Conservation (phyloP, 2,329 filamentous ascomycete genomes). For the Trichoderma brevicompactum region DNA sequence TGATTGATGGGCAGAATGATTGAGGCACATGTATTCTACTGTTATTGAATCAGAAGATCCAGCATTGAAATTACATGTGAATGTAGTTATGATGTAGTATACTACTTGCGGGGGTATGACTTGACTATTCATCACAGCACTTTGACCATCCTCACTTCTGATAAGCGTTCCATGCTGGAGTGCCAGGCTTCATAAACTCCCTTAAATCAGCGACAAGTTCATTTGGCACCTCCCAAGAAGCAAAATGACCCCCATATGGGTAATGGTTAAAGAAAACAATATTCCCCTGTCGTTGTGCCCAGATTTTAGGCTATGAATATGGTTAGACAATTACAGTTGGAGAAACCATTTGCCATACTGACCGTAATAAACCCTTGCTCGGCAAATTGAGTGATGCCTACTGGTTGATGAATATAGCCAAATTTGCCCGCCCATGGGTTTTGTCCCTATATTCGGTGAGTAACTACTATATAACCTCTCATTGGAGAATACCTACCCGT, state of each 20-base stretch:
- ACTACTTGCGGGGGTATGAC: no score
- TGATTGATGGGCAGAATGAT: no score
- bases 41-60: no score
- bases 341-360: not conserved
- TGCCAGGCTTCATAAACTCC: constrained; percentile 8
- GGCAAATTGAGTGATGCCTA: constrained; percentile 8
- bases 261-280: not conserved
- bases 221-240: not conserved
- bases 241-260: not conserved
- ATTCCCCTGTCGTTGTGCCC: not conserved
- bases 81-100: no score
- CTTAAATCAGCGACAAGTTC: not conserved
- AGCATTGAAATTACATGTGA: no score
- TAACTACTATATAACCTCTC: fast-evolving
- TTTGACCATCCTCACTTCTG: not conserved
- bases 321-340: not conserved
- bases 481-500: not conserved
- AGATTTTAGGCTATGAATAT: not conserved
- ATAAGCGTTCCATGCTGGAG: constrained; percentile 1
- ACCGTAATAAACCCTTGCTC: constrained; percentile 6
- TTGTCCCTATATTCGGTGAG: constrained; percentile 4
- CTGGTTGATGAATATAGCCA: constrained; percentile 1
- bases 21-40: no score
- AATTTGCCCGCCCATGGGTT: constrained; percentile 12
- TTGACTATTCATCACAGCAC: no score